Evolutionary conservation across 345 rosid genomes (phyloP).

Genomic region (Acer negundo): DNA sequence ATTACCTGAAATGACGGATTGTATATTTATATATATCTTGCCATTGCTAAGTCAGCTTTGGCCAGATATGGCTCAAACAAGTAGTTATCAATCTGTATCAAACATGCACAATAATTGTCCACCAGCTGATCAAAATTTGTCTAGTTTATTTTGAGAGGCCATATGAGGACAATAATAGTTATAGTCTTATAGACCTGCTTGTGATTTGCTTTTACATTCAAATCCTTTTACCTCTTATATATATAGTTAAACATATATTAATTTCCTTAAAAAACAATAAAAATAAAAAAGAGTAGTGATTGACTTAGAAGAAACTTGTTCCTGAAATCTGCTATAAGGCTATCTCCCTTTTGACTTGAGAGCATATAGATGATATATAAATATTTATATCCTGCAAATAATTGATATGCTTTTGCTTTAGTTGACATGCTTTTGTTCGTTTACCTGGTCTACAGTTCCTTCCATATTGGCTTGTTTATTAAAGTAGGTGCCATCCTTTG

Average conservation of each 20-base stretch:
- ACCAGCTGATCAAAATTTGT: slow-evolving; percentile 4
- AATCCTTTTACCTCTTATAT: not conserved
- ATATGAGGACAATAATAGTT: slow-evolving; percentile 16
- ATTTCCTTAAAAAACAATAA: not conserved
- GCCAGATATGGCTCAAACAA: slow-evolving; percentile 5
- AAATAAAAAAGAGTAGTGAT: not conserved
- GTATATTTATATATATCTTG: not conserved
- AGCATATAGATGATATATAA: not conserved
- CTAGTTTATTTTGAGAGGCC: not conserved
- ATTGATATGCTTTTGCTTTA: slow-evolving; percentile 1
- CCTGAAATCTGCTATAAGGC: not conserved
- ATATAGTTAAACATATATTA: not conserved
- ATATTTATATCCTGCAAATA: not conserved
- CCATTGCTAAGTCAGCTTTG: not conserved
- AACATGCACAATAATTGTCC: slow-evolving; percentile 19
- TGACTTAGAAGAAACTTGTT: slow-evolving; percentile 18
- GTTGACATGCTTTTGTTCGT: slow-evolving; percentile 5
- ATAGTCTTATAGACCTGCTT: not conserved
- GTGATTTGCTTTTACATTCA: not conserved
- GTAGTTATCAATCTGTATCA: slow-evolving; percentile 22
- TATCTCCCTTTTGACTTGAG: slow-evolving; percentile 14
- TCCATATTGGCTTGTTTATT: not conserved
- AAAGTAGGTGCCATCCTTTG: slow-evolving; percentile 7
- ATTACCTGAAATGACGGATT: not conserved
- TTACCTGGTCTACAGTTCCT: slow-evolving; percentile 17